Base-by-base conservation (phyloP, 106 monocot species). In the Dendrobium chrysotoxum region DNA sequence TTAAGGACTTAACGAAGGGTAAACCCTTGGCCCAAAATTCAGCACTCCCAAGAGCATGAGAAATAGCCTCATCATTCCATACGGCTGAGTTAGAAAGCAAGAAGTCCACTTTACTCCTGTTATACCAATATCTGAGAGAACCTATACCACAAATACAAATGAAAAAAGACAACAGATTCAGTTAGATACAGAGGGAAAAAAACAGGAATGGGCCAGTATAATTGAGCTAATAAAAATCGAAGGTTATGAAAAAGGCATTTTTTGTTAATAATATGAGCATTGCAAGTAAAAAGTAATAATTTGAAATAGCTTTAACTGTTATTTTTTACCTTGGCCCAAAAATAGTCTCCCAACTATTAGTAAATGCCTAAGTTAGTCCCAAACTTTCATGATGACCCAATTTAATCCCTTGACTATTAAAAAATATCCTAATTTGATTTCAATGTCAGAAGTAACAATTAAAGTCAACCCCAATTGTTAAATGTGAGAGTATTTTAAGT, bases 1-100 rank as follows among this genome's bases (percentile, higher is more conserved):
- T 92, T 67, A 98, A 83, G 71, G 97, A 94, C 67, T 78, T 85
- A 23, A 89, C 88, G 84, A 85, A 98, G 68, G 92, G 94, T 41
- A 98, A 89, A 20, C 83, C 91, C 64, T 91, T 92, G 45, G 91
- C 92, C 97, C 94, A 98, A 67, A 71, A 86, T 55, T 89, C 89
- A 72, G 97, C 94, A 88, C 94, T 91, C 75, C 92, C 88, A 75
- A 94, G 90, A 25, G 94, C 88, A 75, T 73, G 89, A 72, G 74
- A 80, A 70, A 98, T 85, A 75, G 97, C 97, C 81, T 92, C 92
- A 79, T 94, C 97, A 80, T 94, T 80, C 97, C 97, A 98, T 4
- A 81, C 84, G 80, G 97, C 97, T 53, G 82, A 79, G 70, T 82
- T 81, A 55, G 94, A 85, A 80, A 55, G 53, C 46, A 84, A 78